Evolutionary conservation across 208 protist genomes (phyloP).

Genomic region (Acanthamoeba rhysodes): DNA sequence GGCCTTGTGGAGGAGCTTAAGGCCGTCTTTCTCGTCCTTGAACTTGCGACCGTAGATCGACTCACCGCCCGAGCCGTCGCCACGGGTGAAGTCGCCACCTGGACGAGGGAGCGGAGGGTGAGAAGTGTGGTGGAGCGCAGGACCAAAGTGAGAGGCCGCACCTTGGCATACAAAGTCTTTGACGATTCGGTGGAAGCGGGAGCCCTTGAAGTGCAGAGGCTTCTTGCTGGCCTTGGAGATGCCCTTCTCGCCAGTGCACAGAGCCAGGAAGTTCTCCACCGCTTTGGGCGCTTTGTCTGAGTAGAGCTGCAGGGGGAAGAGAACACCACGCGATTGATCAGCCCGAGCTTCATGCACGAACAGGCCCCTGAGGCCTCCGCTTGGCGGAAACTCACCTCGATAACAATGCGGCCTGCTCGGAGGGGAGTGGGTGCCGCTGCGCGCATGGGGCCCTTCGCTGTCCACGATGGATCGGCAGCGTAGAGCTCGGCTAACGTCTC

Average conservation of each 20-base stretch:
- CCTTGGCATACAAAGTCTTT: slow-evolving; percentile 94
- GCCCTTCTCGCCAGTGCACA: slow-evolving; percentile 95
- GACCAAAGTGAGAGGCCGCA: neutral
- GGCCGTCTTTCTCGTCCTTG: slow-evolving; percentile 97
- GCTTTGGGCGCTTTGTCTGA: slow-evolving; percentile 74
- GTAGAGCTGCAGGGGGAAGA: neutral
- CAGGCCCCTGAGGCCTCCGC: neutral
- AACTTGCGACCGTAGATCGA: slow-evolving; percentile 95
- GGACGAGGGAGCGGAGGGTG: neutral
- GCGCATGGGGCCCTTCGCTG: neutral
- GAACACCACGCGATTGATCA: neutral
- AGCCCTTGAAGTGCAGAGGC: slow-evolving; percentile 97
- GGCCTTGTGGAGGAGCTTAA: slow-evolving; percentile 94
- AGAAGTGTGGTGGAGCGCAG: neutral
- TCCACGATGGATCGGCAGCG: slow-evolving; percentile 35
- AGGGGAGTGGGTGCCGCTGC: slow-evolving; percentile 12
- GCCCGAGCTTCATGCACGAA: neutral
- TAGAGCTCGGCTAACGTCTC: slow-evolving; percentile 24
- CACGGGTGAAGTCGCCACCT: slow-evolving; percentile 96
- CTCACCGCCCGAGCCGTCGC: slow-evolving; percentile 94
- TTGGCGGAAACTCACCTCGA: neutral
- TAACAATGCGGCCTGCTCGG: slow-evolving; percentile 6
- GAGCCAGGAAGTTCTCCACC: slow-evolving; percentile 82
- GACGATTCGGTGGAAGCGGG: slow-evolving; percentile 87
- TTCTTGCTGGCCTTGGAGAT: slow-evolving; percentile 94